Evolutionary conservation across 169 alveolate genomes (phyloP).

Genomic region (Eimeria tenella): DNA sequence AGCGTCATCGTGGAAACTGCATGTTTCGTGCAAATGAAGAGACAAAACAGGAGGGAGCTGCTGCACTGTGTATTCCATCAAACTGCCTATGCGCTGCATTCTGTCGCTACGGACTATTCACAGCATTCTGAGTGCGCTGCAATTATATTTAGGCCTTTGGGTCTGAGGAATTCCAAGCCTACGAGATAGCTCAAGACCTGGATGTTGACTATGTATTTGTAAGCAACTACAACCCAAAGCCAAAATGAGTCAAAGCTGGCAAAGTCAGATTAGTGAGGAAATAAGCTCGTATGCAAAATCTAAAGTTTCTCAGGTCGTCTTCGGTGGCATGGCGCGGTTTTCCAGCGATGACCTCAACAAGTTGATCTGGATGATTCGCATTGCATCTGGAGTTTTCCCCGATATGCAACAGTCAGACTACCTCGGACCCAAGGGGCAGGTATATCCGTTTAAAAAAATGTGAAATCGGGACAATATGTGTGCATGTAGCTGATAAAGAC

Average conservation of each 20-base stretch:
- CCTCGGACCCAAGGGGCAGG: constrained; percentile 81
- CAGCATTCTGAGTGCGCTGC: too few relatives aligned
- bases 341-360: constrained; percentile 98
- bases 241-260: background rate
- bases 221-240: background rate
- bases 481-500: background rate
- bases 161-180: constrained; percentile 96
- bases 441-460: background rate
- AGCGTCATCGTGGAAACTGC: too few relatives aligned
- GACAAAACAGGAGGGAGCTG: too few relatives aligned
- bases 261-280: background rate
- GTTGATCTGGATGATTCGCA: constrained; percentile 98
- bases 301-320: constrained; percentile 88
- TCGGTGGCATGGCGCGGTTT: constrained; percentile 97
- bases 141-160: constrained; percentile 88
- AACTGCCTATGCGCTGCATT: background rate
- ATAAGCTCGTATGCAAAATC: too few relatives aligned
- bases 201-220: constrained; percentile 97
- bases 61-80: too few relatives aligned
- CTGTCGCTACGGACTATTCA: background rate
- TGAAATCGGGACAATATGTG: background rate
- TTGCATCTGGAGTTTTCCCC: constrained; percentile 97
- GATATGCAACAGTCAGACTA: constrained; percentile 83
- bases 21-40: too few relatives aligned
- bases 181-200: constrained; percentile 91